phyloP scores from a whole-genome alignment of 2,329 filamentous ascomycete genomes.

The Lasiodiplodia hormozganensis region DNA sequence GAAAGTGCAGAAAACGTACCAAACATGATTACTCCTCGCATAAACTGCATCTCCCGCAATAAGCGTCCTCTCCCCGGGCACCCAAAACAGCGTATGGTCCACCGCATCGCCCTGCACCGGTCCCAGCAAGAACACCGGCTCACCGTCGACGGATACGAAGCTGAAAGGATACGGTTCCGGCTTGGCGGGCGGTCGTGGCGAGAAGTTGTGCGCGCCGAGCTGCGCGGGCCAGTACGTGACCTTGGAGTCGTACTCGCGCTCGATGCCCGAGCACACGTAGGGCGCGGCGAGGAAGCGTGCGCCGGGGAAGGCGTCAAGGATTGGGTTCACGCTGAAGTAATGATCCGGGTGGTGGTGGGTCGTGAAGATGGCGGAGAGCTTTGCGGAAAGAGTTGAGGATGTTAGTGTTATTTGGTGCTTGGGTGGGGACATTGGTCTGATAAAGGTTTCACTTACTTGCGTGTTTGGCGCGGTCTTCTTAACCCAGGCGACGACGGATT shows the following conservation, averaged over 20 bases:
- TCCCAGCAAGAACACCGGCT: slow-evolving; percentile 39
- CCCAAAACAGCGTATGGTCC: slow-evolving; percentile 38
- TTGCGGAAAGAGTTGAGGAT: neutral
- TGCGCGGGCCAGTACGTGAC: slow-evolving; percentile 41
- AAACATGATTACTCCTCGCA: slow-evolving; percentile 43
- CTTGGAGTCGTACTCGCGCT: slow-evolving; percentile 45
- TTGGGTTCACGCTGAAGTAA: slow-evolving; percentile 37
- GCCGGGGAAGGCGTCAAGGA: slow-evolving; percentile 39
- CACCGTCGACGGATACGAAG: slow-evolving; percentile 40
- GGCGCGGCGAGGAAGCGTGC: slow-evolving; percentile 37
- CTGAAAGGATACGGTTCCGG: slow-evolving; percentile 38
- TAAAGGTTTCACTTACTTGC: neutral
- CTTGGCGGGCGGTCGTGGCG: slow-evolving; percentile 33
- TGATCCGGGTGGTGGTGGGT: slow-evolving; percentile 48
- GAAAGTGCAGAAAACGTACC: slow-evolving; percentile 27
- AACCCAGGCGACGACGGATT: slow-evolving; percentile 39
- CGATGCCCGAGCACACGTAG: slow-evolving; percentile 40
- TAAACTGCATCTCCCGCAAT: slow-evolving; percentile 42
- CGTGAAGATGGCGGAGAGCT: slow-evolving; percentile 41
- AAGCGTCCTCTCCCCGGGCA: slow-evolving; percentile 38
- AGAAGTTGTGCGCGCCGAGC: slow-evolving; percentile 40
- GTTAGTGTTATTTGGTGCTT: no score
- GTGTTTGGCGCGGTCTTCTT: slow-evolving; percentile 35
- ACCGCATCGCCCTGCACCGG: slow-evolving; percentile 44
- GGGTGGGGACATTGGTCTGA: neutral